These are phyloP conservation scores for Exophiala phaeomuriformis DNA, from an alignment of 2,329 filamentous ascomycete genomes.

Conservation along the genomic window DNA sequence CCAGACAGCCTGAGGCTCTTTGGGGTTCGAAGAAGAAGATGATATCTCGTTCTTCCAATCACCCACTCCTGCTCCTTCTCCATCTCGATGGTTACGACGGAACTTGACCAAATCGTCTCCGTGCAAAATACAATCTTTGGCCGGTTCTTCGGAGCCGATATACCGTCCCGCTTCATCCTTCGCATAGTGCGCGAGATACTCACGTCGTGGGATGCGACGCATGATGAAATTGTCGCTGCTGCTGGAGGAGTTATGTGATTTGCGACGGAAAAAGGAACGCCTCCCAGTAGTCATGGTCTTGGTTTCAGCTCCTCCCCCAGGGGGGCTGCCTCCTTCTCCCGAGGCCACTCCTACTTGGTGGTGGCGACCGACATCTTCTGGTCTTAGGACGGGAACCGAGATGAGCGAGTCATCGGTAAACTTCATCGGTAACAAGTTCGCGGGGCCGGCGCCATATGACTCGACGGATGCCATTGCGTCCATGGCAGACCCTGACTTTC, in stretches of 20 bases:
- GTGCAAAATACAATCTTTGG: conserved; percentile 22
- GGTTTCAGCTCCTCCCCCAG: not conserved
- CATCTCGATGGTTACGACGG: not conserved
- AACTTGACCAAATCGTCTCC: conserved; percentile 12
- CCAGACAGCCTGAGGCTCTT: not conserved
- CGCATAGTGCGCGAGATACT: conserved; percentile 25
- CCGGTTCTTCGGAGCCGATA: conserved; percentile 21
- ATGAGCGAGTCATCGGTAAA: conserved; percentile 20
- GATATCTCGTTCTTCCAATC: not conserved
- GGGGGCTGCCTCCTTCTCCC: not conserved
- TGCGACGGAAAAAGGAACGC: conserved; percentile 6
- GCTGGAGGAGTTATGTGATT: not conserved
- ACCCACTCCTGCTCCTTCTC: not conserved
- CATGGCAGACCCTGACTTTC: not conserved
- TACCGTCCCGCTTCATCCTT: conserved; percentile 23
- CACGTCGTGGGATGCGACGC: conserved; percentile 15
- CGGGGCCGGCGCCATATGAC: conserved; percentile 3
- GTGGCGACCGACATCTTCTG: not conserved
- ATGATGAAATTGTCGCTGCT: conserved; percentile 14
- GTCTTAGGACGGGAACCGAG: conserved; percentile 19
- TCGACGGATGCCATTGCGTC: conserved; percentile 2
- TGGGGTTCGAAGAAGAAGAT: too few species aligned
- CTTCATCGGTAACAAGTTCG: conserved; percentile 11
- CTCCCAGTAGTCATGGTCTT: not conserved
- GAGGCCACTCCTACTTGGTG: not conserved